Base-by-base conservation (phyloP, 345 rosid species). In the Carallia pectinifolia region DNA sequence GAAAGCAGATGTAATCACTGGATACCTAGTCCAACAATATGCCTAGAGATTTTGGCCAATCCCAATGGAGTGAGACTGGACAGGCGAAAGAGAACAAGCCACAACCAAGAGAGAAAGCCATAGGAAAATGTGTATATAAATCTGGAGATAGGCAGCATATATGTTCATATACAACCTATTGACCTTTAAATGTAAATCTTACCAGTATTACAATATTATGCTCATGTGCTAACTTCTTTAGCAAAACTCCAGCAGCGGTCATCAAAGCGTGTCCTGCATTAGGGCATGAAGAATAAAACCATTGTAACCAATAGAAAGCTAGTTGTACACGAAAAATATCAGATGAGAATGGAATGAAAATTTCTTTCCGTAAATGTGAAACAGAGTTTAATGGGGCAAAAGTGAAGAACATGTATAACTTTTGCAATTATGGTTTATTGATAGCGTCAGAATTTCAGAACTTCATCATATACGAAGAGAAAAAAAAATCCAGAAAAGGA, bases 141-240 rank as follows among this genome's bases (percentile, higher is more conserved):
- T 19, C 12, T 6, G 29, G 8, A 55, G 37, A 52, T 3, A 7
- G 50, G 39, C 29, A 31, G 37, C 23, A 31, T 2, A 54, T 30
- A 4, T 5, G 12, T 17, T 8, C 0, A 19, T 5, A 13, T 31
- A 38, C 34, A 47, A 60, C 40, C 6, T 29, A 39, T 13, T 4
- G 27, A 2, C 30, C 31, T 36, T 44, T 62, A 18, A 77, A 71
- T 30, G 63, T 37, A 72, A 74, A 67, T 66, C 76, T 77, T 81
- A 90, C 98, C 81, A 88, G 82, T 23, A 86, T 71, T 0, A 87
- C 92, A 17, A 88, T 71, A 75, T 79, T 87, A 70, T 85, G 84
- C 81, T 88, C 90, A 70, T 90, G 84, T 34, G 96, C 93, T 65
- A 92, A 75, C 85, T 90, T 88, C 86, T 92, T 92, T 54, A 92